A percentile compares a stretch with the other conserved stretches of the same genome.
Evolutionary conservation across 768 basidiomycete species (phyloP).

Genomic region (Inosperma sp.): DNA sequence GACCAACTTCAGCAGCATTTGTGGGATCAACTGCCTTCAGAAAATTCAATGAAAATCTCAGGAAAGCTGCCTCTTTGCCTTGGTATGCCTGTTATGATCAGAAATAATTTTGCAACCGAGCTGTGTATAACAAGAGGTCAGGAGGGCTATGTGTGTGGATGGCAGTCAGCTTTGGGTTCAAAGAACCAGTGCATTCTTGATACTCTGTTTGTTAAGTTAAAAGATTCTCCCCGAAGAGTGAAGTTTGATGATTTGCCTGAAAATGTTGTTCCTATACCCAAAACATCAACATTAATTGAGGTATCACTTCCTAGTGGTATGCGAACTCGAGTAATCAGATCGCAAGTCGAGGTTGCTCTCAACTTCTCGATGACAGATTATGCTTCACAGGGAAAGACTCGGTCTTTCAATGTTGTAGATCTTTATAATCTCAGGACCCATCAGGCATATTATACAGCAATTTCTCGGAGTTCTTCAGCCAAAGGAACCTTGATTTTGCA

Average conservation of each 20-base stretch:
- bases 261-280: slow-evolving; percentile 29
- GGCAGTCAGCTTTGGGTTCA: slow-evolving; percentile 18
- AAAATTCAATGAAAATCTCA: slow-evolving; percentile 18
- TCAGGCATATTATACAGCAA: slow-evolving; percentile 29
- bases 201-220: slow-evolving; percentile 27
- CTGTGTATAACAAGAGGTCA: no score
- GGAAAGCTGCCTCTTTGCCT: slow-evolving; percentile 27
- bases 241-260: slow-evolving; percentile 23
- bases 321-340: slow-evolving; percentile 13
- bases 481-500: slow-evolving; percentile 25
- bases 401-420: slow-evolving; percentile 24
- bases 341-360: slow-evolving; percentile 23
- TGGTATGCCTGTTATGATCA: slow-evolving; percentile 34
- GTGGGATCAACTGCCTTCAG: slow-evolving; percentile 18
- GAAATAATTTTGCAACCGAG: slow-evolving; percentile 31
- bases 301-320: slow-evolving; percentile 18
- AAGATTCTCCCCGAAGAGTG: slow-evolving; percentile 21
- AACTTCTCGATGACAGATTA: slow-evolving; percentile 36
- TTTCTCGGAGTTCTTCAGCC: slow-evolving; percentile 25
- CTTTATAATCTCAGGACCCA: slow-evolving; percentile 20
- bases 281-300: slow-evolving; percentile 5
- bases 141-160: slow-evolving; percentile 27
- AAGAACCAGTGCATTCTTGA: slow-evolving; percentile 21
- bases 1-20: slow-evolving; percentile 16
- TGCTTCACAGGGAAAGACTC: slow-evolving; percentile 31